These are phyloP conservation scores for Ogataea zsoltii DNA, from an alignment of 805 yeast genomes.

Conservation along the genomic window DNA sequence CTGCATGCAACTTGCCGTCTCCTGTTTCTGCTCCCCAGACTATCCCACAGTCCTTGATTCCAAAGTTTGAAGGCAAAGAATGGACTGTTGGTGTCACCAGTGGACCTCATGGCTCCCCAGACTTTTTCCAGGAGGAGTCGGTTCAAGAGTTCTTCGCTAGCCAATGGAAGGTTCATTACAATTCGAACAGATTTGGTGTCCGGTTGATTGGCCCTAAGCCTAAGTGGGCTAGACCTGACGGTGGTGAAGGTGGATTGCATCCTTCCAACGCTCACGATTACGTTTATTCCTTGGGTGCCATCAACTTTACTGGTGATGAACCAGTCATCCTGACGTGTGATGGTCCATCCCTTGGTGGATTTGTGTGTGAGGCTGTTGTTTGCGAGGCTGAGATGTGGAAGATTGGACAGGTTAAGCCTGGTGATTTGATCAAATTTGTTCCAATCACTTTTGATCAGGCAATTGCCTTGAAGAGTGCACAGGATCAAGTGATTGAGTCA, in stretches of 20 bases:
- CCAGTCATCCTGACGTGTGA: slow-evolving; percentile 96
- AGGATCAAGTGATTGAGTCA: slow-evolving; percentile 53
- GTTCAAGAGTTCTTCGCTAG: slow-evolving; percentile 71
- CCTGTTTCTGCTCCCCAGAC: slow-evolving; percentile 66
- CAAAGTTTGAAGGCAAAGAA: slow-evolving; percentile 48
- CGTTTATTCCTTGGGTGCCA: slow-evolving; percentile 94
- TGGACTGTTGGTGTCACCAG: slow-evolving; percentile 94
- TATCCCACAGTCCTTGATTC: slow-evolving; percentile 58
- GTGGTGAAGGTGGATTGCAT: slow-evolving; percentile 97
- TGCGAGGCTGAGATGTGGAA: slow-evolving; percentile 98
- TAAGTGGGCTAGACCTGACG: slow-evolving; percentile 92
- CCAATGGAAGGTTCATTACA: slow-evolving; percentile 94
- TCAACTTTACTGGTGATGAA: slow-evolving; percentile 98
- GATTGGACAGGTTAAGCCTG: slow-evolving; percentile 96
- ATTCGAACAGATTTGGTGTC: slow-evolving; percentile 95
- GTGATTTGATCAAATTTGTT: slow-evolving; percentile 78
- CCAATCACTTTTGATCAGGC: slow-evolving; percentile 77
- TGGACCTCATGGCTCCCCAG: slow-evolving; percentile 98
- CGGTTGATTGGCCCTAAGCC: slow-evolving; percentile 95
- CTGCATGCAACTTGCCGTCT: slow-evolving; percentile 68
- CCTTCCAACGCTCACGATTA: slow-evolving; percentile 99
- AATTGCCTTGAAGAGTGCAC: slow-evolving; percentile 56
- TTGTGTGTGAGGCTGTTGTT: slow-evolving; percentile 95
- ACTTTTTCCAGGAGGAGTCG: slow-evolving; percentile 78
- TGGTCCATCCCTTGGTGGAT: slow-evolving; percentile 97